Conservation (phyloP, 371 early-diverging fungal genomes). For the Mucor racemosus region DNA sequence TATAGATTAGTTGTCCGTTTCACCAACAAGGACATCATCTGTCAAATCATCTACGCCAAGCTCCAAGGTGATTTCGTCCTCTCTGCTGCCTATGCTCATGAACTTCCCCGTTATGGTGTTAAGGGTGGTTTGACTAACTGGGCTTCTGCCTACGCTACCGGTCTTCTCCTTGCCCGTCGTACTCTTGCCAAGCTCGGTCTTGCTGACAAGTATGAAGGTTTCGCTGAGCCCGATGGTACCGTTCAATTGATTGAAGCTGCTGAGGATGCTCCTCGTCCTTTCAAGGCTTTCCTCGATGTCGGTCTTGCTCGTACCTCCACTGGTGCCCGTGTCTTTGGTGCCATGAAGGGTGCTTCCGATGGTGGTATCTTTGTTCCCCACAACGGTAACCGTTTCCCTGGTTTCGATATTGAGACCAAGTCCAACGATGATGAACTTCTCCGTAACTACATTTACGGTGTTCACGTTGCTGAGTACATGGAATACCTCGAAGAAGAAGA, state of each 20-base stretch:
- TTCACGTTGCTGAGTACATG: conserved; percentile 99
- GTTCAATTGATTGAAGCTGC: conserved; percentile 89
- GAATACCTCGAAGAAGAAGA: conserved; percentile 97
- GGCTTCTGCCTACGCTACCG: conserved; percentile 99
- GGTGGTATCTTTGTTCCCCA: conserved; percentile 99
- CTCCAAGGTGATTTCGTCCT: conserved; percentile 98
- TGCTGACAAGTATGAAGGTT: conserved; percentile 95
- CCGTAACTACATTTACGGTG: conserved; percentile 98
- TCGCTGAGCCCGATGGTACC: conserved; percentile 93
- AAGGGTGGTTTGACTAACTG: conserved; percentile 99
- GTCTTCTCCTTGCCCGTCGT: conserved; percentile 98
- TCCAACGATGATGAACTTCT: conserved; percentile 95
- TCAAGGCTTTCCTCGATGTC: conserved; percentile 99
- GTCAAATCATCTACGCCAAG: conserved; percentile 99
- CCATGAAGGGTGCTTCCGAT: conserved; percentile 99
- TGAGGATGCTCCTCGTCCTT: conserved; percentile 97
- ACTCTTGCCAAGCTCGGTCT: conserved; percentile 95
- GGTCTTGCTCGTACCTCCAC: conserved; percentile 99
- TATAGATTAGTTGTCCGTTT: conserved; percentile 99
- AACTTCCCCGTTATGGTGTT: conserved; percentile 98
- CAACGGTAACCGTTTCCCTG: conserved; percentile 98
- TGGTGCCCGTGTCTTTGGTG: conserved; percentile 99
- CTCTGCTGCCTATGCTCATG: conserved; percentile 98
- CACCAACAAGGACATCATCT: conserved; percentile 98
- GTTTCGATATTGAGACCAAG: conserved; percentile 93